Evolutionary conservation across 2,329 filamentous ascomycete genomes (phyloP), one percentile per base, ranked within the genome.

Genomic region (Ophiostoma sp.): DNA sequence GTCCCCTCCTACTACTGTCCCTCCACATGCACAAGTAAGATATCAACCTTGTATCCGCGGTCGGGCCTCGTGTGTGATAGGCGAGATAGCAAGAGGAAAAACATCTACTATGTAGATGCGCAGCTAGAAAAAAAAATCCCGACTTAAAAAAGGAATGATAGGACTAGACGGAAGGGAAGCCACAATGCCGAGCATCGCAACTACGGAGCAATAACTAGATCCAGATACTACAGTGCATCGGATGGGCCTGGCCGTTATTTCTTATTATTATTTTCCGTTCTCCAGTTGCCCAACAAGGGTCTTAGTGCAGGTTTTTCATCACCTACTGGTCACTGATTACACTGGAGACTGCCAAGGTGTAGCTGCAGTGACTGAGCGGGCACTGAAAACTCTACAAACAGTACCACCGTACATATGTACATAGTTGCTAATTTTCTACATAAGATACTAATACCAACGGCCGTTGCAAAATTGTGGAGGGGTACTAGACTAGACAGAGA

Each of bases 171-270:
- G 52, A 57, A 52, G 48, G 17, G 17, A 23, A 20, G n/a, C 17
- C 48, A 52, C 20, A 15, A 52, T 52, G 48, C 48, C 48, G n/a
- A 57, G 52, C 23, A 57, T 57, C 52, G 10, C n/a, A 13, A 27
- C 52, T 57, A 57, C 52, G 23, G n/a, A 57, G 44, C 44, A 48
- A 48, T 48, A 48, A n/a, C 44, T 48, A 48, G 44, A 48, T 48
- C 44, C 44, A 48, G 44, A n/a, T 48, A 48, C 17, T 31, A 31
- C 27, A 3, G 27, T 31, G 27, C 27, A 48, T 7, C 44, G 20
- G 44, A 48, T 48, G 44, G 44, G 44, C 17, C 44, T 48, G 44
- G 13, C 20, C 44, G 17, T 48, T 48, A 48, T 48, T 48, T 48
- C 1, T 48, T 48, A 48, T 20, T 39, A 6, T n/a, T 48, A 48